Percentiles rank a stretch among this genome's conserved stretches.
phyloP scores from a whole-genome alignment of 2,329 filamentous ascomycete genomes.

The Penicillium freii region DNA sequence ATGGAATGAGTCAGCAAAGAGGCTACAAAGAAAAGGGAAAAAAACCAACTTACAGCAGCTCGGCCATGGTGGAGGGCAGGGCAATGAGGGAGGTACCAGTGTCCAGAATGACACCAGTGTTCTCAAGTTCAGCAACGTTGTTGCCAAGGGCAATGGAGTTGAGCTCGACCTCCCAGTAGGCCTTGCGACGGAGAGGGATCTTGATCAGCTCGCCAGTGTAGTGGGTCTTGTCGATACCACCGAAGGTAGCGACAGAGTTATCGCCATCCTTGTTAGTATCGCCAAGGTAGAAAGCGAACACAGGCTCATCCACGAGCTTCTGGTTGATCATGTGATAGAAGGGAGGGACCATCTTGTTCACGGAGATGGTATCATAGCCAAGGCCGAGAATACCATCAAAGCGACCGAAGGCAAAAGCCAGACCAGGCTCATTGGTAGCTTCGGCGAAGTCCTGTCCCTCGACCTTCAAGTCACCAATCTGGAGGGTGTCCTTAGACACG shows the following conservation, averaged over 20 bases:
- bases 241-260: slow-evolving; percentile 84
- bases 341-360: slow-evolving; percentile 89
- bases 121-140: slow-evolving; percentile 81
- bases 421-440: slow-evolving; percentile 89
- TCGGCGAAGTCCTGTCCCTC: slow-evolving; percentile 94
- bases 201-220: slow-evolving; percentile 84
- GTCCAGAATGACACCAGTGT: slow-evolving; percentile 95
- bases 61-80: slow-evolving; percentile 83
- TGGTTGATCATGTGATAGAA: slow-evolving; percentile 97
- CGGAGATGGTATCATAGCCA: slow-evolving; percentile 93
- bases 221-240: slow-evolving; percentile 80
- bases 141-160: slow-evolving; percentile 87
- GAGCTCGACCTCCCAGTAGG: slow-evolving; percentile 99
- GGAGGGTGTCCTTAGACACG: slow-evolving; percentile 81
- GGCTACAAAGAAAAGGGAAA: neutral
- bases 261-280: slow-evolving; percentile 67
- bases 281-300: slow-evolving; percentile 96
- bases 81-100: slow-evolving; percentile 97
- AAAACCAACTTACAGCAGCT: slow-evolving; percentile 65
- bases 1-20: slow-evolving; percentile 13
- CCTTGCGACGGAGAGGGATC: slow-evolving; percentile 94
- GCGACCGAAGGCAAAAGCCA: slow-evolving; percentile 95
- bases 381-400: slow-evolving; percentile 97
- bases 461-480: slow-evolving; percentile 84
- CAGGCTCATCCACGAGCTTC: slow-evolving; percentile 81